Evolutionary conservation across 495 filamentous ascomycete genomes (phyloP), one percentile per base, ranked within the genome.

Genomic region (Baudoinia panamericana): DNA sequence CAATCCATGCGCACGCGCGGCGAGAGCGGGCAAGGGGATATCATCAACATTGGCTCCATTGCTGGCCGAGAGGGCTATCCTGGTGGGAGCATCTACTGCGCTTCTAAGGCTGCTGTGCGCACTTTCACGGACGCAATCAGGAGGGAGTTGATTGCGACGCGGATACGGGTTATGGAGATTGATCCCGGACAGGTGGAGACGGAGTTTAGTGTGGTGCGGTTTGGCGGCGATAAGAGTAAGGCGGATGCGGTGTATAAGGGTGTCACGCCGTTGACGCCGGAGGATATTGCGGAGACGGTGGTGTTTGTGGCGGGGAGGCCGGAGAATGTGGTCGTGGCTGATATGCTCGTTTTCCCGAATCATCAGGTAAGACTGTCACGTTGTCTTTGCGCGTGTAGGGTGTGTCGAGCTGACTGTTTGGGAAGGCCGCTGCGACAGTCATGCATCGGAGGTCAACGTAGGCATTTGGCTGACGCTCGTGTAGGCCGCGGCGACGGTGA

Each of bases 171-270:
- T 35, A 88, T 95, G 43, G 86, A 90, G 64, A 68, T 97, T 45
- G 90, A 95, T 54, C 90, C 90, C 5, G 90, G 90, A 28, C 90
- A 95, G 63, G 90, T 97, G 33, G 87, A 96, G 70, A 97, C 90
- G 15, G 87, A 97, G 61, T 97, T 97, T 63, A 92, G 83, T 1
- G 67, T 96, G 26, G 87, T 97, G 30, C 73, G 90, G 31, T 97
- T 90, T 56, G 75, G 84, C 44, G 90, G 90, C 9, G 90, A 97
- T 58, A 88, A 92, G 67, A 54, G 67, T 19, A 95, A 93, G 69
- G 90, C 90, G n/a, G 82, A 93, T 67, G 82, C 84, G 18, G 85
- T 95, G 45, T 97, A 97, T 63, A 74, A 78, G 82, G 87, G 68
- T 64, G 80, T 71, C 18, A 33, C 95, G 34, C 90, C 90, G n/a